These are phyloP conservation scores for Trichoderma sp. DNA, from an alignment of 2,329 filamentous ascomycete genomes.

Conservation along the genomic window DNA sequence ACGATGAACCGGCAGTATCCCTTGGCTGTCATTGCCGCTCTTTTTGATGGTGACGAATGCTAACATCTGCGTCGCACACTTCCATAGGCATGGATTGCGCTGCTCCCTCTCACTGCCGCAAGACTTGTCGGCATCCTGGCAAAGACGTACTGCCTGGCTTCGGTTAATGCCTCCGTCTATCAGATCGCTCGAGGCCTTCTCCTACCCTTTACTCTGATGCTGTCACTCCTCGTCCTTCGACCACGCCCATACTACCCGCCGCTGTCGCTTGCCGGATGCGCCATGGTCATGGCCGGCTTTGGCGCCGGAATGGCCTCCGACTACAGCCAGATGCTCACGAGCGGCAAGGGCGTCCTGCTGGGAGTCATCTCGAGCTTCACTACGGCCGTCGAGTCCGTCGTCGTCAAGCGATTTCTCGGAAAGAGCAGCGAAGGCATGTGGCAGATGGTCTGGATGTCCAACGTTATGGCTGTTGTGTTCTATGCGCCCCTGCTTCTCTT, in stretches of 20 bases:
- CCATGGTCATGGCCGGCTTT: constrained; percentile 23
- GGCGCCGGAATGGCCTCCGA: constrained; percentile 23
- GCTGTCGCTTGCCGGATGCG: constrained; percentile 10
- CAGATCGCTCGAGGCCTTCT: constrained; percentile 21
- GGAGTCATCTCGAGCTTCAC: constrained; percentile 21
- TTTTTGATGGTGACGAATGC: not conserved
- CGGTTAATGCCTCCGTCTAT: constrained; percentile 24
- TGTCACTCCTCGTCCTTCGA: constrained; percentile 20
- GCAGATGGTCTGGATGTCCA: constrained; percentile 27
- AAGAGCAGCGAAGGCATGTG: constrained; percentile 25
- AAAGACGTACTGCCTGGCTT: constrained; percentile 21
- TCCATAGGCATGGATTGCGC: constrained; percentile 21
- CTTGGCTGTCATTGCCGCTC: not conserved
- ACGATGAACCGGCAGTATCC: not conserved
- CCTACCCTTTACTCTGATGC: constrained; percentile 5
- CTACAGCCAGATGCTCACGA: constrained; percentile 22
- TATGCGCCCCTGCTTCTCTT: constrained; percentile 7
- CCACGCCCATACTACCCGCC: constrained; percentile 21
- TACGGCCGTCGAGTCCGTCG: constrained; percentile 20
- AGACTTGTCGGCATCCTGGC: constrained; percentile 24
- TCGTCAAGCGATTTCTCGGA: constrained; percentile 16
- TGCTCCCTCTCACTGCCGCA: constrained; percentile 21
- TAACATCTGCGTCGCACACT: not conserved
- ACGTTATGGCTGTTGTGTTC: constrained; percentile 18
- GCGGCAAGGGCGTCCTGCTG: constrained; percentile 19